Evolutionary conservation across 768 basidiomycete species (phyloP).

Genomic region (Amanita molliuscula): DNA sequence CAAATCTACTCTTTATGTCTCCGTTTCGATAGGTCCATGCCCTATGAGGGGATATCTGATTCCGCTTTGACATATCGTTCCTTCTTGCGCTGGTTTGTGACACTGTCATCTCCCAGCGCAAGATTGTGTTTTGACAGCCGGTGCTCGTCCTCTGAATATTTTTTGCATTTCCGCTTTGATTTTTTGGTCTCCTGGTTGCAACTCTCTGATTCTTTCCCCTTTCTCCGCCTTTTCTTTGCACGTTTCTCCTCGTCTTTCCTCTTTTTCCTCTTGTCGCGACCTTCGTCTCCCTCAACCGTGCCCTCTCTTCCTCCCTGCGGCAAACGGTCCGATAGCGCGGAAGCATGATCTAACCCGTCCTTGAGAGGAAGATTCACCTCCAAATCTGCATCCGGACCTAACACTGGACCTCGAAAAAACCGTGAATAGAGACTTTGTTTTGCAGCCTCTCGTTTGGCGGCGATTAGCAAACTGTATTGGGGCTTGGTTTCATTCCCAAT

Average conservation of each 20-base stretch:
- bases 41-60: background rate
- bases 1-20: background rate
- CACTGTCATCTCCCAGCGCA: too few relatives aligned
- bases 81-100: background rate
- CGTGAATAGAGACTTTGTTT: conserved; percentile 63
- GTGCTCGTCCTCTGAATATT: conserved; percentile 2
- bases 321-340: too few relatives aligned
- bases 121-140: background rate
- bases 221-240: background rate
- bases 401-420: conserved; percentile 71
- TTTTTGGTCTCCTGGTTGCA: background rate
- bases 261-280: background rate
- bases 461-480: conserved; percentile 41
- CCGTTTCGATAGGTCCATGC: background rate
- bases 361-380: background rate
- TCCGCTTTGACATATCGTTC: background rate
- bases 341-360: too few relatives aligned
- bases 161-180: conserved; percentile 11
- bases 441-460: conserved; percentile 74
- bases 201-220: background rate
- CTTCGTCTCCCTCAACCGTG: background rate
- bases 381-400: conserved; percentile 15
- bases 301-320: background rate
- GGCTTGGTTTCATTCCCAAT: conserved; percentile 13
- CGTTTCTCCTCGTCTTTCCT: background rate